Percentiles rank a stretch among this genome's conserved stretches.
phyloP scores from a whole-genome alignment of 768 basidiomycete species.

The Tephrocybe sp. region DNA sequence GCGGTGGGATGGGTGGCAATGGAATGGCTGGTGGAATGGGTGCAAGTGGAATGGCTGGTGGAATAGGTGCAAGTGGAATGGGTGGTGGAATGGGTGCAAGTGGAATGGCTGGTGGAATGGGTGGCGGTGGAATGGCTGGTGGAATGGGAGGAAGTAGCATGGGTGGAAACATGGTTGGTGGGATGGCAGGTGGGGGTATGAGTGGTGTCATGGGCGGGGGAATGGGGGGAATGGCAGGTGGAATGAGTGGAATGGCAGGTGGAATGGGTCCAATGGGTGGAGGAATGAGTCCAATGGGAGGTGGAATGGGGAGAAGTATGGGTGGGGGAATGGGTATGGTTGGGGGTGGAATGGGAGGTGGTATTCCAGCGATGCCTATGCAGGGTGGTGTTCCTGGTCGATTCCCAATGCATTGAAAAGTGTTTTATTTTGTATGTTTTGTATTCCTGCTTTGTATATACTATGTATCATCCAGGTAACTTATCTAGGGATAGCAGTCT shows the following conservation, averaged over 20 bases:
- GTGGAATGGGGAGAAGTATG: conserved; percentile 24
- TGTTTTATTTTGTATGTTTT: conserved; percentile 8
- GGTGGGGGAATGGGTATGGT: conserved; percentile 6
- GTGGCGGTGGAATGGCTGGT: background rate
- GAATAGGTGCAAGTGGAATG: conserved; percentile 22
- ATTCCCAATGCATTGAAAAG: conserved; percentile 24
- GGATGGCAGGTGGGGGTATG: conserved; percentile 6
- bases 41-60: conserved; percentile 18
- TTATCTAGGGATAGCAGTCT: background rate
- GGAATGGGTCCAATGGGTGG: conserved; percentile 24
- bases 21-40: conserved; percentile 16
- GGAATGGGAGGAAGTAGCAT: background rate
- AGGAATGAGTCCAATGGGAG: conserved; percentile 4
- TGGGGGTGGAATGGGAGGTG: conserved; percentile 15
- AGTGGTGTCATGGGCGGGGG: conserved; percentile 15
- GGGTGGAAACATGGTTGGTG: conserved; percentile 8
- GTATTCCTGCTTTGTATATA: conserved; percentile 7
- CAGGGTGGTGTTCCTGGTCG: conserved; percentile 28
- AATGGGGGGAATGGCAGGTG: conserved; percentile 16
- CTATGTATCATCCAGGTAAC: conserved; percentile 8
- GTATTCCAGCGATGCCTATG: conserved; percentile 27
- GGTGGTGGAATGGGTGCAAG: conserved; percentile 7
- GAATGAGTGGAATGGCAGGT: conserved; percentile 21
- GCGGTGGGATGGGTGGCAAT: conserved; percentile 24
- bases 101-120: background rate